Evolutionary conservation across 108 stramenopile genomes (phyloP).

Genomic region (Nitzschia sp.): DNA sequence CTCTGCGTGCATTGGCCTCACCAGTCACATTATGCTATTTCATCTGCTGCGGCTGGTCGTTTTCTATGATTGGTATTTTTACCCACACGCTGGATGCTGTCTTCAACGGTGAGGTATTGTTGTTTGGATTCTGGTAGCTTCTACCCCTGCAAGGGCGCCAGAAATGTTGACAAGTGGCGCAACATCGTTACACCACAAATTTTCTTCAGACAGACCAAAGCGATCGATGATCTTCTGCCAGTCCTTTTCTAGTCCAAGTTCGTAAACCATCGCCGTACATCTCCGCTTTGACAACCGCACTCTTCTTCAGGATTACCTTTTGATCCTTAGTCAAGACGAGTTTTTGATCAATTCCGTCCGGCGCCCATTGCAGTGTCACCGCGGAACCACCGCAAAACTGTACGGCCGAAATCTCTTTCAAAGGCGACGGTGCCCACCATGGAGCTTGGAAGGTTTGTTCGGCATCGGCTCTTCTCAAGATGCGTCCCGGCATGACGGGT

Average conservation of each 20-base stretch:
- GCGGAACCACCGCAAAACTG: slow-evolving; percentile 1
- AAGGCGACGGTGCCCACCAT: slow-evolving; percentile 30
- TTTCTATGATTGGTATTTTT: no score
- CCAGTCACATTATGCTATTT: no score
- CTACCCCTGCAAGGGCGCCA: no score
- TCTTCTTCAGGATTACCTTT: slow-evolving; percentile 8
- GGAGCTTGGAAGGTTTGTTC: slow-evolving; percentile 22
- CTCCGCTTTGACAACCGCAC: slow-evolving; percentile 7
- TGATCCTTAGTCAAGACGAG: neutral
- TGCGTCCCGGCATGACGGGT: slow-evolving; percentile 25
- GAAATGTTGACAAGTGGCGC: no score
- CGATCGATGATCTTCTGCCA: slow-evolving; percentile 16
- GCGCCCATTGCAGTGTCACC: slow-evolving; percentile 15
- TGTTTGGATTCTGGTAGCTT: no score
- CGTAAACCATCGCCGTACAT: slow-evolving; percentile 7
- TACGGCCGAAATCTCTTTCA: slow-evolving; percentile 8
- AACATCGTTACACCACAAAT: no score
- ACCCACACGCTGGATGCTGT: no score
- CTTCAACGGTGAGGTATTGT: no score
- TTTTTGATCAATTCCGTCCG: slow-evolving; percentile 20
- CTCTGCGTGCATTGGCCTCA: no score
- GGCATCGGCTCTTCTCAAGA: slow-evolving; percentile 5
- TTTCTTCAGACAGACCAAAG: neutral
- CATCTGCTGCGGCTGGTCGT: no score
- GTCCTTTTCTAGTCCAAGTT: slow-evolving; percentile 27